These are phyloP conservation scores for Penicillium samsonianum DNA, from an alignment of 495 filamentous ascomycete species.

Conservation along the genomic window DNA sequence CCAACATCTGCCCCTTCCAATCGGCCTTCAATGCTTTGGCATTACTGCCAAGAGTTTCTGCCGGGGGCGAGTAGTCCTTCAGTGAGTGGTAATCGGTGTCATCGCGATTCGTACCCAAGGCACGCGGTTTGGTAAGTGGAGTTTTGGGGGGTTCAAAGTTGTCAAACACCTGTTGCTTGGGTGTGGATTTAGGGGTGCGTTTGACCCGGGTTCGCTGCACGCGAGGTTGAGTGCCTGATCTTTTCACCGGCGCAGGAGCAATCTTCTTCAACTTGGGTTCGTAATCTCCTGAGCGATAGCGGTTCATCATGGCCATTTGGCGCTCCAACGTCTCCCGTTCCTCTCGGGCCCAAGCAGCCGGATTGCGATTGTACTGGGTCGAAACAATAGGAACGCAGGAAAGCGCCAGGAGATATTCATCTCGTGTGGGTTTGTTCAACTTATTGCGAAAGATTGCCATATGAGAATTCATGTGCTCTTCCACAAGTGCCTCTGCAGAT, in stretches of 20 bases:
- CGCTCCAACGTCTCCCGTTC: constrained; percentile 62
- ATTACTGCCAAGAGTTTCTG: constrained; percentile 63
- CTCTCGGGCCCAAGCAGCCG: constrained; percentile 59
- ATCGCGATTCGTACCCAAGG: constrained; percentile 65
- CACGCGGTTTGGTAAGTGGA: constrained; percentile 43
- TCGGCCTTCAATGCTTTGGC: constrained; percentile 75
- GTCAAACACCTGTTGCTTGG: constrained; percentile 49
- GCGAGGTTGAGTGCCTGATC: constrained; percentile 31
- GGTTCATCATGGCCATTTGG: constrained; percentile 49
- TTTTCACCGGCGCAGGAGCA: constrained; percentile 47
- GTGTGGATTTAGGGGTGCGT: constrained; percentile 49
- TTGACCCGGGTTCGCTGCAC: constrained; percentile 44
- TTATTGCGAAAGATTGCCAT: constrained; percentile 56
- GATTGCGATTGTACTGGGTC: constrained; percentile 59
- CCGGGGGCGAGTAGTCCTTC: constrained; percentile 74
- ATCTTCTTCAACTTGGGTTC: constrained; percentile 49
- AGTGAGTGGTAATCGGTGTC: constrained; percentile 85
- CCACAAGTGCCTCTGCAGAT: constrained; percentile 56
- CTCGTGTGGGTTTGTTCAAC: constrained; percentile 62
- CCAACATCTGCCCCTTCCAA: constrained; percentile 81
- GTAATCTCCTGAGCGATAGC: constrained; percentile 30
- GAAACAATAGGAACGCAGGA: constrained; percentile 67
- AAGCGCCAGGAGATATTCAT: constrained; percentile 69
- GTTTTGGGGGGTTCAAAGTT: constrained; percentile 41
- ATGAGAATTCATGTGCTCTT: constrained; percentile 66